Evolutionary conservation across 2,329 filamentous ascomycete species (phyloP), one percentile per base, ranked within the genome.

Genomic region (Alternaria conjuncta): DNA sequence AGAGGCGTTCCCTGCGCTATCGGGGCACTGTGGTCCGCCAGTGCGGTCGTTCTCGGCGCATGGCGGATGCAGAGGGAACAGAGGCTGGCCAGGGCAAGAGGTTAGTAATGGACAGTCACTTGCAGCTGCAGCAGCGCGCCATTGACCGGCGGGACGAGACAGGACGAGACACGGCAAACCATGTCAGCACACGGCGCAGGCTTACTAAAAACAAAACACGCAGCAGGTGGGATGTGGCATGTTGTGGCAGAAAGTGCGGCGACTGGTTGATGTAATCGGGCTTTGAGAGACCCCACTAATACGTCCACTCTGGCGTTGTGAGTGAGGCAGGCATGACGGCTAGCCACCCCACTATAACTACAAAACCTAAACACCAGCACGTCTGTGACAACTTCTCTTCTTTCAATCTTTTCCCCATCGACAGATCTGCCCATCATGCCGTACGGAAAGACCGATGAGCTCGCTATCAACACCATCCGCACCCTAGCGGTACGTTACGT

Each of bases 401-500:
- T 53, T n/a, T 50, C 63, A 54, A 63, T 55, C 58, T 63, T 60
- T 55, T 57, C 58, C 64, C 56, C 62, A 57, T 57, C 58, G 59
- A 63, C 60, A 64, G 61, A 65, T 41, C 62, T 73, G 66, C 72
- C 83, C 81, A 88, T 81, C 78, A 98, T 98, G 95, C 90, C 90
- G 83, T 97, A 92, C 88, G 87, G 88, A 82, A 92, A 98, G 79
- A 83, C 90, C 80, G 96, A 99, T 83, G 86, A 91, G 87, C 89
- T 94, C 84, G 92, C 93, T 80, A 93, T 99, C 86, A 98, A 98
- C 91, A 97, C 95, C 83, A 98, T 99, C 87, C 93, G 96, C 83
- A 85, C 93, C 81, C 89, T 99, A 77, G 94, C 96, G 82, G 96
- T 98, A 91, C 84, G 94, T 90, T 30, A 18, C 18, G 8, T 43